Evolutionary conservation across 176 grass and related monocot species (phyloP).

Genomic region (Tuctoria greenei): DNA sequence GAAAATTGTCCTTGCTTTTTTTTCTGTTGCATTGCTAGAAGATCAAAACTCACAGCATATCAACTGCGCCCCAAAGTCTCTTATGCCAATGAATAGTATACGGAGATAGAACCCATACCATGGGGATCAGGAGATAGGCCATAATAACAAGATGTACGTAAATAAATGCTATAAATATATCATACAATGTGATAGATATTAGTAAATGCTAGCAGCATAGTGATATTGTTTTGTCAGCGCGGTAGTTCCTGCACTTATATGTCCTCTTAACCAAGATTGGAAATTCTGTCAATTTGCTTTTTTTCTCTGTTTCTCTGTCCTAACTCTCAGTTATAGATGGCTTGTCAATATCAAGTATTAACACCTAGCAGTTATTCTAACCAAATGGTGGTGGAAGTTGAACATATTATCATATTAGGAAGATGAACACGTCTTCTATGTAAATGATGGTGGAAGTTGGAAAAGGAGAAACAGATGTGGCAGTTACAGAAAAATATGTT

Average conservation of each 20-base stretch:
- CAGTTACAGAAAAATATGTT: too few species aligned
- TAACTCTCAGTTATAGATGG: not conserved
- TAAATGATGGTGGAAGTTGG: too few species aligned
- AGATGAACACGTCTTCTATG: too few species aligned
- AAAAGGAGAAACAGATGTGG: too few species aligned
- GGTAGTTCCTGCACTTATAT: not conserved
- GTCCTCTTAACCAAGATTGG: slow-evolving; percentile 3
- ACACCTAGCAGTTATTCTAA: not conserved
- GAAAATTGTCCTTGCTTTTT: not conserved
- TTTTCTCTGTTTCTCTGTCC: not conserved
- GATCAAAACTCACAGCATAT: not conserved
- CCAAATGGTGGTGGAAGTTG: too few species aligned
- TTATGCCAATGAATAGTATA: not conserved
- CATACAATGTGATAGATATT: not conserved
- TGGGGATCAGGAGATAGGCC: not conserved
- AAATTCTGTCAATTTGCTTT: not conserved
- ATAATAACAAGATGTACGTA: not conserved
- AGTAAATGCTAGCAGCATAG: not conserved
- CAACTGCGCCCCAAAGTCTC: not conserved
- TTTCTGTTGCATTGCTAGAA: not conserved
- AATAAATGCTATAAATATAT: not conserved
- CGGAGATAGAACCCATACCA: not conserved
- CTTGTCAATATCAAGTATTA: not conserved
- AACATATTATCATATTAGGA: too few species aligned
- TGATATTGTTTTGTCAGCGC: not conserved